Evolutionary conservation across 352 stramenopile species (phyloP).

Genomic region (Phytophthora citrophthora): DNA sequence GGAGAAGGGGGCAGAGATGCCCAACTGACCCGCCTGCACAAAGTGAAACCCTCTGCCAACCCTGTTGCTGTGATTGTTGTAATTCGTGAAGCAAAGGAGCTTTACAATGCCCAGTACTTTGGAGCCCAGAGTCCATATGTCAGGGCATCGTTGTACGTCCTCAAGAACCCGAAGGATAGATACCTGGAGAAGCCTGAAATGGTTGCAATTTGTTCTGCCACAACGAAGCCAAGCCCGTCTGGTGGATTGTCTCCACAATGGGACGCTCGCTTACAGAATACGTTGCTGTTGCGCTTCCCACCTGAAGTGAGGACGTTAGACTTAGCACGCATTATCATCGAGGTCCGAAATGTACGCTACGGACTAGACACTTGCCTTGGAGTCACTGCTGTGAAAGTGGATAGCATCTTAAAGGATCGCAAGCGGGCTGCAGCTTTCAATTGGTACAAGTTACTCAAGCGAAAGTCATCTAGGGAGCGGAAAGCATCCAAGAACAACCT

Average conservation of each 20-base stretch:
- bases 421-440: slow-evolving; percentile 84
- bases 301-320: slow-evolving; percentile 64
- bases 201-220: slow-evolving; percentile 75
- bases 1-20: slow-evolving; percentile 53
- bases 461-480: slow-evolving; percentile 67
- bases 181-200: slow-evolving; percentile 84
- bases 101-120: slow-evolving; percentile 90
- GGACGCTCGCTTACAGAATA: slow-evolving; percentile 81
- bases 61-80: slow-evolving; percentile 85
- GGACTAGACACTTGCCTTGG: slow-evolving; percentile 87
- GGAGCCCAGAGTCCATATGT: slow-evolving; percentile 88
- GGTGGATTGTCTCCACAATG: slow-evolving; percentile 78
- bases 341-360: slow-evolving; percentile 86
- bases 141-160: slow-evolving; percentile 76
- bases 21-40: slow-evolving; percentile 68
- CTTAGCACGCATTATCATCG: slow-evolving; percentile 82
- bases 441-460: slow-evolving; percentile 88
- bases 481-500: slow-evolving; percentile 50
- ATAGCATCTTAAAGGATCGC: slow-evolving; percentile 80
- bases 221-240: slow-evolving; percentile 79
- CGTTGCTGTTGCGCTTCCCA: slow-evolving; percentile 75
- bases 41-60: slow-evolving; percentile 79
- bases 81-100: slow-evolving; percentile 74
- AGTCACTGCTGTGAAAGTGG: slow-evolving; percentile 81
- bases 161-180: slow-evolving; percentile 83